Evolutionary conservation across 1,284 basidiomycete genomes (phyloP), one percentile per base, ranked within the genome.

Genomic region (Ganoderma lingzhi): DNA sequence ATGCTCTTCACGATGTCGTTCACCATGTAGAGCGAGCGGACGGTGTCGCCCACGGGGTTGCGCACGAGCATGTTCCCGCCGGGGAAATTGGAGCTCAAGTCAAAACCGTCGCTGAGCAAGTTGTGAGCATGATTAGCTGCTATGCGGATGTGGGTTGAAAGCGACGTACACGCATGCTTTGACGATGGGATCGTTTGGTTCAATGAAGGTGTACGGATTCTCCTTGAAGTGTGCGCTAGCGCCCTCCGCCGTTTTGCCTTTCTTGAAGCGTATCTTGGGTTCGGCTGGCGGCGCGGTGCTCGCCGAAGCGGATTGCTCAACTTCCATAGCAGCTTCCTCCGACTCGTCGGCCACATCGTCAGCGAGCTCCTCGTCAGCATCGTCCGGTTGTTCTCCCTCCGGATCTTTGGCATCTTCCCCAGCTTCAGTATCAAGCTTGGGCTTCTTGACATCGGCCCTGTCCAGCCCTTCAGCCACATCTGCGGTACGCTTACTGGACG

Each of bases 21-120:
- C 65, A 94, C 93, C 72, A 99, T 86, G 85, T 99, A 99, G 63
- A 99, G 86, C 8, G 94, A 93, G 55, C 97, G 91, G 30, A 93
- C 86, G 19, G 89, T 84, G 37, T 93, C 91, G 45, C 94, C 95
- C 39, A 84, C 87, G 1, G 94, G 91, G 80, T 97, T 98, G 70
- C 98, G 92, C 17, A 98, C 96, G 68, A 95, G 94, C 64, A 94
- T 84, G 79, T 93, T 96, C 66, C 83, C 82, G 19, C 88, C 84
- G 8, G 95, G 95, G 82, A 97, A 99, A 60, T 83, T 81, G n/a
- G 90, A 76, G 37, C 84, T 87, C 69, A 99, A 86, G 69, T 91
- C 85, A 69, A 98, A 90, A 75, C 92, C 93, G 48, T 90, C 84
- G 66, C 94, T 95, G 78, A 60, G 70, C 2, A 39, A 61, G 15